Conservation (phyloP, 352 stramenopile genomes). For the Phytophthora macrochlamydospora region DNA sequence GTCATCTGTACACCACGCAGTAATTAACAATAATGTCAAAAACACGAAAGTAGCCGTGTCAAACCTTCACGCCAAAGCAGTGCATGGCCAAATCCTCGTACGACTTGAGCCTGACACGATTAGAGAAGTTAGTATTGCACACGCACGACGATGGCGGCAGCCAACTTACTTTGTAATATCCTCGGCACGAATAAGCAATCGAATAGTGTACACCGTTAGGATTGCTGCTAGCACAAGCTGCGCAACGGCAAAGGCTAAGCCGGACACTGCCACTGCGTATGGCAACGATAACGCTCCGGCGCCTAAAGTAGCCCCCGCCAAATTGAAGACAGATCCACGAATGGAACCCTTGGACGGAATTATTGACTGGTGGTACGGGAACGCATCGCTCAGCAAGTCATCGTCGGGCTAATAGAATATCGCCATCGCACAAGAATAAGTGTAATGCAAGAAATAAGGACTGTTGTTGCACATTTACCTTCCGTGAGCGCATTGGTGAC, state of each 20-base stretch:
- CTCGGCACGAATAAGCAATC: conserved; percentile 75
- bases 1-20: conserved; percentile 40
- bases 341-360: conserved; percentile 85
- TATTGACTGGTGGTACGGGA: conserved; percentile 79
- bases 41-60: not conserved
- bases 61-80: conserved; percentile 82
- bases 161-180: conserved; percentile 76
- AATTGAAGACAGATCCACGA: conserved; percentile 85
- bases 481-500: conserved; percentile 64
- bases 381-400: conserved; percentile 60
- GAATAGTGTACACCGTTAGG: conserved; percentile 85
- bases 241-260: conserved; percentile 72
- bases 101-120: conserved; percentile 67
- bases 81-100: conserved; percentile 86
- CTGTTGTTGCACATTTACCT: conserved; percentile 9
- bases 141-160: not conserved
- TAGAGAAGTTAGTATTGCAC: not conserved
- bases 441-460: not conserved
- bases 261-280: conserved; percentile 82
- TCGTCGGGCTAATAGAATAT: conserved; percentile 34
- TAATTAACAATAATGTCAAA: not conserved
- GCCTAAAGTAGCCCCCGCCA: conserved; percentile 80
- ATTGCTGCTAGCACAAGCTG: conserved; percentile 74
- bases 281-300: conserved; percentile 79
- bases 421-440: not conserved